Evolutionary conservation across 768 basidiomycete genomes (phyloP), one percentile per base, ranked within the genome.

Genomic region (Kwoniella mangroviensis): DNA sequence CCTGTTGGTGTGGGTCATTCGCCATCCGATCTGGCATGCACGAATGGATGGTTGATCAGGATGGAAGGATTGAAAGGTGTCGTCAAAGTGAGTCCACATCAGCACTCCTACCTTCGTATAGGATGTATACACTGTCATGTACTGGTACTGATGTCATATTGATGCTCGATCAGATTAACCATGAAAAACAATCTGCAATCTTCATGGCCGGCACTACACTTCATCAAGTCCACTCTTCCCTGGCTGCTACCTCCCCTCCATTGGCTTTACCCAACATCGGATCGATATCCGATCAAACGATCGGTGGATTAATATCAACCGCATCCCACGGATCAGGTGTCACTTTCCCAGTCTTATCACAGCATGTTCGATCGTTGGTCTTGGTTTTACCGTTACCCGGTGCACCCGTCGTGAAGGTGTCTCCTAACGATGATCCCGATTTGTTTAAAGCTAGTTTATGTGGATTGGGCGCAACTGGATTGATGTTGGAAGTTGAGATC

Each of bases 311-410:
- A 75, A 86, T 98, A 77, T 90, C 93, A 15, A 99, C 97, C 71
- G 93, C 93, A 9, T 95, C 95, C 0, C 97, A 99, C 85, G 97
- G 95, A 63, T 90, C 92, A 13, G 96, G 97, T 52, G 86, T 91
- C 68, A 79, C 84, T 54, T 95, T 88, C 84, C 88, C 89, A 64
- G 91, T 93, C 71, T 58, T 80, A 12, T 93, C 93, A 12, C 90
- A 90, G 21, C 88, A 90, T 73, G 93, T 94, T 64, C 86, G 88
- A 75, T 88, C 90, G 4, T 84, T 98, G 71, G 88, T 89, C 7
- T 79, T 98, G 58, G 85, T 97, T 43, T 85, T 92, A 15, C 90
- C 95, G 15, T 64, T 75, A 5, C 71, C 78, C 9, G 88, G 91
- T 82, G 92, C 92, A 21, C 85, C 88, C 11, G 85, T 88, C 63